A percentile compares a stretch with the other conserved stretches of the same genome.
Conservation (phyloP, 176 grass and related monocot genomes). For the Carex cristatella region DNA sequence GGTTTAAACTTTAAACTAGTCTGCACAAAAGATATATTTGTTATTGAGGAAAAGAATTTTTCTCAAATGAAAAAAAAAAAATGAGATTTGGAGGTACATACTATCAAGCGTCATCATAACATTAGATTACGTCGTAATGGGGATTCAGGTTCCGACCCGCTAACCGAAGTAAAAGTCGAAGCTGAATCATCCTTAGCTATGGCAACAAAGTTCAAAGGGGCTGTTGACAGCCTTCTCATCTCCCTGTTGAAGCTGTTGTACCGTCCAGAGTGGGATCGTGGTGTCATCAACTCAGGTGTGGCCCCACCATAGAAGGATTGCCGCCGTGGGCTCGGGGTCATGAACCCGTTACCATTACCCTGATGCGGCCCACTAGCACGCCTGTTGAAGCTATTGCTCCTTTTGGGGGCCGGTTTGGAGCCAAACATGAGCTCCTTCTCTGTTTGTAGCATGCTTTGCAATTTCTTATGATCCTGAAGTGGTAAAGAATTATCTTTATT, state of each 20-base stretch:
- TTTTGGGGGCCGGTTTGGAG: conserved; percentile 59
- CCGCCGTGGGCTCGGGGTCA: conserved; percentile 65
- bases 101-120: not conserved
- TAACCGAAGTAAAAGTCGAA: conserved; percentile 94
- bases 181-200: conserved; percentile 56
- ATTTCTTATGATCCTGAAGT: conserved; percentile 86
- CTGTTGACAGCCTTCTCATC: conserved; percentile 46
- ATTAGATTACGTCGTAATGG: conserved; percentile 41
- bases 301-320: conserved; percentile 50
- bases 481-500: not conserved
- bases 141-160: conserved; percentile 94
- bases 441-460: conserved; percentile 66
- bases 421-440: conserved; percentile 73
- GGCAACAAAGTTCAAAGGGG: conserved; percentile 56
- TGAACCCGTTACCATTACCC: conserved; percentile 58
- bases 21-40: not conserved
- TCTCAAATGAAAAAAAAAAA: conserved; percentile 23
- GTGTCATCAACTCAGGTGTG: conserved; percentile 80
- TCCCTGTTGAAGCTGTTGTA: conserved; percentile 73
- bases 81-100: conserved; percentile 1
- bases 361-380: conserved; percentile 52
- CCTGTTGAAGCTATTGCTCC: conserved; percentile 52
- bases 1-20: not conserved
- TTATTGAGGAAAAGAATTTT: conserved; percentile 19
- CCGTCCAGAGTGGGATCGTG: conserved; percentile 68